Conservation (phyloP, 768 basidiomycete species). For the Phlebiopsis gigantea region DNA sequence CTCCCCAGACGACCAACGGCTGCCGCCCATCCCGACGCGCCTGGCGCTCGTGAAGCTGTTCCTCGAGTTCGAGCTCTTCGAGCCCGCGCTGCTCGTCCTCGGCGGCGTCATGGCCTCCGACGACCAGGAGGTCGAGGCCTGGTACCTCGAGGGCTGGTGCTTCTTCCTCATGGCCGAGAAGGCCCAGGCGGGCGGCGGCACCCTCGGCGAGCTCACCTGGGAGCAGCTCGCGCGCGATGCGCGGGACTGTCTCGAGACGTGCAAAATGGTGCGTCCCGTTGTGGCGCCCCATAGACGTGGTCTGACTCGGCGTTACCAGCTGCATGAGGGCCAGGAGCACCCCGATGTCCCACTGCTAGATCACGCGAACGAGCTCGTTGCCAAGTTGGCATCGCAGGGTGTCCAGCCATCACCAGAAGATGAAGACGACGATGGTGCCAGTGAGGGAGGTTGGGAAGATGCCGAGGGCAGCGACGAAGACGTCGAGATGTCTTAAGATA, state of each 20-base stretch:
- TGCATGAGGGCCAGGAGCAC: constrained; percentile 68
- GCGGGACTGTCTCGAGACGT: constrained; percentile 78
- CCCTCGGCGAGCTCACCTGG: constrained; percentile 50
- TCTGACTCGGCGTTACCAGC: too few relatives aligned
- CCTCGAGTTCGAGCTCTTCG: constrained; percentile 67
- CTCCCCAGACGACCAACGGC: constrained; percentile 51
- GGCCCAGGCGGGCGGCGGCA: constrained; percentile 48
- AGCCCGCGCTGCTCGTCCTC: constrained; percentile 69
- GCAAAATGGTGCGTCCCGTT: constrained; percentile 54
- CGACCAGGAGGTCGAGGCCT: constrained; percentile 84
- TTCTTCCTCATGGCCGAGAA: constrained; percentile 81
- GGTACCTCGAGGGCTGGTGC: constrained; percentile 95
- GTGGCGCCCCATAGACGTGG: too few relatives aligned
- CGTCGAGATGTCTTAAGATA: constrained; percentile 35
- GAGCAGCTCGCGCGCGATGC: constrained; percentile 77
- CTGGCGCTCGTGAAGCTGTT: constrained; percentile 76
- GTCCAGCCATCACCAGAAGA: constrained; percentile 55
- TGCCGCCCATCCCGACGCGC: constrained; percentile 70
- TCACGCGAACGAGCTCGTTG: constrained; percentile 71
- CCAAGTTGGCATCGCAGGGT: constrained; percentile 60
- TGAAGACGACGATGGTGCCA: constrained; percentile 41
- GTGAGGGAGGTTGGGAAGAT: constrained; percentile 57
- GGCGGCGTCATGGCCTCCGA: constrained; percentile 66
- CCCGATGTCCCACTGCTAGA: constrained; percentile 65
- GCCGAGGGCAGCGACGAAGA: constrained; percentile 49